A percentile compares a stretch with the other conserved stretches of the same genome.
These are phyloP conservation scores for Coffea eugenioides DNA, from an alignment of 257 asterid genomes.

Conservation along the genomic window DNA sequence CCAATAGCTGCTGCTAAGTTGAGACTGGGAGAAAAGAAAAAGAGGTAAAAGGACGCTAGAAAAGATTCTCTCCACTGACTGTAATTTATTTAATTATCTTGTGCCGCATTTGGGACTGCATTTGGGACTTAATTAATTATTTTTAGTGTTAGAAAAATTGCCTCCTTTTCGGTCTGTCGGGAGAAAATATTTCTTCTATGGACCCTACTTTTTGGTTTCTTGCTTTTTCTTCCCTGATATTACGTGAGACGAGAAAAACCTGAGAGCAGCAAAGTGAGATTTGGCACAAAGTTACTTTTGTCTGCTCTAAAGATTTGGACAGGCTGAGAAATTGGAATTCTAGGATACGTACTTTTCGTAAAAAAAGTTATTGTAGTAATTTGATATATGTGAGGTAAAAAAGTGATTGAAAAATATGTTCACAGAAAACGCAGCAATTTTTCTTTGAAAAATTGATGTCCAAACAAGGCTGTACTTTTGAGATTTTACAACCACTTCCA, in stretches of 20 bases:
- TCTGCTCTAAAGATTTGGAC: slow-evolving; percentile 35
- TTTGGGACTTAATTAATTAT: slow-evolving; percentile 13
- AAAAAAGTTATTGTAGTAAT: no score
- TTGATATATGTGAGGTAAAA: no score
- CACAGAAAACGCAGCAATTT: no score
- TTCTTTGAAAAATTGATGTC: no score
- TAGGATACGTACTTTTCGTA: no score
- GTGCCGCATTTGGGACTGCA: slow-evolving; percentile 26
- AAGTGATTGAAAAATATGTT: no score
- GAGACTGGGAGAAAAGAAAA: background rate
- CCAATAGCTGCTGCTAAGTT: slow-evolving; percentile 2
- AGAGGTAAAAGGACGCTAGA: slow-evolving; percentile 12
- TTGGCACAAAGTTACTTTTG: slow-evolving; percentile 39
- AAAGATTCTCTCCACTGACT: slow-evolving; percentile 33
- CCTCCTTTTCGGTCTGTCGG: slow-evolving; percentile 17
- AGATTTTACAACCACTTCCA: no score
- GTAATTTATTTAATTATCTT: background rate
- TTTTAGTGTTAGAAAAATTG: slow-evolving; percentile 13
- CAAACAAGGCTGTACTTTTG: no score
- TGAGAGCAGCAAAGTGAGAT: slow-evolving; percentile 30
- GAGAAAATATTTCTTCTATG: slow-evolving; percentile 4
- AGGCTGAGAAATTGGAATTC: background rate
- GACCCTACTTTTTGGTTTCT: slow-evolving; percentile 38
- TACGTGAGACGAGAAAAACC: slow-evolving; percentile 18
- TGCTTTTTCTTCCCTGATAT: slow-evolving; percentile 27